phyloP scores from a whole-genome alignment of 176 grass and related monocot species.

The Miscanthus lutarioriparius region DNA sequence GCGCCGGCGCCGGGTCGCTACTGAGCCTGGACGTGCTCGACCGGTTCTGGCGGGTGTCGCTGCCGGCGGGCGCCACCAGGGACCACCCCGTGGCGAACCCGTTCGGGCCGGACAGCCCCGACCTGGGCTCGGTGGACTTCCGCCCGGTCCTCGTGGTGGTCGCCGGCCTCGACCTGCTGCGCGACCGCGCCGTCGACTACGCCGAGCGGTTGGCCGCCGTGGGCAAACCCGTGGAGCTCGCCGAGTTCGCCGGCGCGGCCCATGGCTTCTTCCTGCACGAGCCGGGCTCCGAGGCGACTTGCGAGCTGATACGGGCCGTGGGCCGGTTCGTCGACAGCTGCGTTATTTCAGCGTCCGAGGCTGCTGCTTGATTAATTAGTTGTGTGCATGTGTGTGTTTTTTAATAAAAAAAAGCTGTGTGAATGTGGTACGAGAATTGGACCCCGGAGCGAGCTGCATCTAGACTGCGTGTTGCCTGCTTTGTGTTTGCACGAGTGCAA shows the following conservation, averaged over 20 bases:
- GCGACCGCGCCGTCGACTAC: constrained; percentile 69
- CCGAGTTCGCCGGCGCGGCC: constrained; percentile 58
- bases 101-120: constrained; percentile 63
- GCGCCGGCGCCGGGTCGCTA: constrained; percentile 37
- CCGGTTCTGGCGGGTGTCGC: constrained; percentile 83
- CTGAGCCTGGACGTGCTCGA: constrained; percentile 57
- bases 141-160: constrained; percentile 57
- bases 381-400: too few species aligned
- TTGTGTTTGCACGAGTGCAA: too few species aligned
- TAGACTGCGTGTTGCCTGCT: too few species aligned
- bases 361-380: background rate
- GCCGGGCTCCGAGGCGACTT: constrained; percentile 62
- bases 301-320: constrained; percentile 56
- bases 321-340: constrained; percentile 44
- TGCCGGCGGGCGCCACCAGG: constrained; percentile 59
- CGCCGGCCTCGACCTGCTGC: constrained; percentile 63
- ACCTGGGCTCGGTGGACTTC: constrained; percentile 41
- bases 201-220: constrained; percentile 41
- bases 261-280: constrained; percentile 86
- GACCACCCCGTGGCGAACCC: constrained; percentile 81
- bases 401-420: too few species aligned
- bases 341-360: background rate
- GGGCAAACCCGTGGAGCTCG: constrained; percentile 66
- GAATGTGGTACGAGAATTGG: too few species aligned
- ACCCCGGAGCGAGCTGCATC: too few species aligned